A percentile compares a stretch with the other conserved stretches of the same genome.
Evolutionary conservation across 768 basidiomycete species (phyloP).

Genomic region (Leccinum boreale): DNA sequence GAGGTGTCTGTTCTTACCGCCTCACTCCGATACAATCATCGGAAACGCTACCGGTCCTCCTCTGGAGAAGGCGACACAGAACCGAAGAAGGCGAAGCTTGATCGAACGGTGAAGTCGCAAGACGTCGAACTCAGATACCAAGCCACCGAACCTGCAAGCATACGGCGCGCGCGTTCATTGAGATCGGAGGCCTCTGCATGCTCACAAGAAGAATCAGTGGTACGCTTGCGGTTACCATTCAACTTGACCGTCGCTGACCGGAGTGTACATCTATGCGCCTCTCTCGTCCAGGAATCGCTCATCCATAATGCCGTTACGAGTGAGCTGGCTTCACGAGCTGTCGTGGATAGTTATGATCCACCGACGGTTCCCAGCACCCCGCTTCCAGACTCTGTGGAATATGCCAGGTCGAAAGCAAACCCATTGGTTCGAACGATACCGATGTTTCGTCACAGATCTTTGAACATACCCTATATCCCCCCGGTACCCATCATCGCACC

Average conservation of each 20-base stretch:
- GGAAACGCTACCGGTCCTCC: slow-evolving; percentile 18
- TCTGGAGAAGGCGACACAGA: neutral
- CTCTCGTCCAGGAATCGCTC: slow-evolving; percentile 6
- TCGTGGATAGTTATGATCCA: slow-evolving; percentile 3
- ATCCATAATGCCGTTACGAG: slow-evolving; percentile 6
- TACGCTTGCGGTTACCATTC: neutral
- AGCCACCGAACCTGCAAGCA: slow-evolving; percentile 37
- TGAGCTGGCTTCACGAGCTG: neutral
- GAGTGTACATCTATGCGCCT: slow-evolving; percentile 8
- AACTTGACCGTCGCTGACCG: neutral
- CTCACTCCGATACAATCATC: neutral
- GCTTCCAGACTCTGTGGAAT: slow-evolving; percentile 20
- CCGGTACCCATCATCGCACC: slow-evolving; percentile 56
- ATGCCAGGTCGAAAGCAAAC: slow-evolving; percentile 21
- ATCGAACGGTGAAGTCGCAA: neutral
- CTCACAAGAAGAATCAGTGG: slow-evolving; percentile 8
- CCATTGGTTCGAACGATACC: slow-evolving; percentile 22
- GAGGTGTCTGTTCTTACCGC: neutral
- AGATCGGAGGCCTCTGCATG: slow-evolving; percentile 26
- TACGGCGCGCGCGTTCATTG: slow-evolving; percentile 40
- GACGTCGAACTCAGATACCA: slow-evolving; percentile 10
- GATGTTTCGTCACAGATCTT: slow-evolving; percentile 2
- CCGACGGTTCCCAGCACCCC: slow-evolving; percentile 28
- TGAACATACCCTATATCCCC: slow-evolving; percentile 32
- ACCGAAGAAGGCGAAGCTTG: slow-evolving; percentile 20